Base-by-base conservation (phyloP, 1,284 basidiomycete genomes). In the Malassezia sp. region DNA sequence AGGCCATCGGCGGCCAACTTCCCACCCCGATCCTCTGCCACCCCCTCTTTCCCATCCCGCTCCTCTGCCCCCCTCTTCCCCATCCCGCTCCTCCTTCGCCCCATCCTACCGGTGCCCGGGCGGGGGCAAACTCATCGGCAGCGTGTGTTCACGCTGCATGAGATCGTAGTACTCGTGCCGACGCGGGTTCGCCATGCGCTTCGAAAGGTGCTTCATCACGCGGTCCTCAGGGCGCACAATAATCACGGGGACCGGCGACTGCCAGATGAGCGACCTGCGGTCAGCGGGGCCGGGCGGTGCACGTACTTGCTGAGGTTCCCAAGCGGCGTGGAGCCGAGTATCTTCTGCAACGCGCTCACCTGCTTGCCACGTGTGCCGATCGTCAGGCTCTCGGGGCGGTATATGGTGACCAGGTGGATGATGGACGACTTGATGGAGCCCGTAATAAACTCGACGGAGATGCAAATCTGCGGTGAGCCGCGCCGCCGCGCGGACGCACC, bases 361-460 rank as follows among this genome's bases (percentile, higher is more conserved):
- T 59, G 59, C 40, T 61, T 67, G 18, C 88, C 90, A 27, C 85
- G 78, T 11, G 87, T 91, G 11, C 91, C 91, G 20, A 96, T 89
- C 14, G 95, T 82, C 43, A 96, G 76, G 1, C 85, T 87, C 71
- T 97, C 90, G 2, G 91, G 91, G 34, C 89, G 81, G 67, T 97
- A 96, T 29, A 96, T 79, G 2, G 88, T 85, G 54, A 96, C 91
- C 57, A 97, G 52, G 30, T 60, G 54, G 20, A 73, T 57, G 30
- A 96, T 81, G 8, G 85, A 89, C 45, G 83, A 79, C 0, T 85
- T 84, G 5, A 93, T 80, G 53, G 81, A 82, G 26, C 91, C 91
- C 1, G 88, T 85, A 31, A 95, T 84, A 63, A 86, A 90, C 73
- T 96, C 91, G 46, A 96, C 80, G 38, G 93, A 83, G 52, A 96